These are phyloP conservation scores for Monosporozyma servazzii DNA, from an alignment of 805 yeast species.

Conservation along the genomic window DNA sequence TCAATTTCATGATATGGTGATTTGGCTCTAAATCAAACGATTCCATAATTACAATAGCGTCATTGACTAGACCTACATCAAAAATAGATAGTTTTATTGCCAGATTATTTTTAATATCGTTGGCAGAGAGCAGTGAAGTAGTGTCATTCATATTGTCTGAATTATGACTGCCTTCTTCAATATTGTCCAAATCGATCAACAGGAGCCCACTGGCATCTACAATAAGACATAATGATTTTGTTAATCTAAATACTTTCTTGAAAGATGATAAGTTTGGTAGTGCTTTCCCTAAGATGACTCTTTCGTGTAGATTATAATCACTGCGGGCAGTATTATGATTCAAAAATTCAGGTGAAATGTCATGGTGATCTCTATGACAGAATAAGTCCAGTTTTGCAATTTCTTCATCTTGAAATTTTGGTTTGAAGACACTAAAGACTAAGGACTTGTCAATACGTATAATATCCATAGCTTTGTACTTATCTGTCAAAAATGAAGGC, in stretches of 20 bases:
- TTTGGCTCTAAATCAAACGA: slow-evolving; percentile 3
- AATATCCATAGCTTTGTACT: slow-evolving; percentile 19
- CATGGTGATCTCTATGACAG: background rate
- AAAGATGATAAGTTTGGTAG: slow-evolving; percentile 11
- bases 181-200: slow-evolving; percentile 12
- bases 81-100: slow-evolving; percentile 14
- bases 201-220: slow-evolving; percentile 19
- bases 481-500: slow-evolving; percentile 20
- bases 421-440: slow-evolving; percentile 16
- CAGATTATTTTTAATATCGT: slow-evolving; percentile 1
- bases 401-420: slow-evolving; percentile 18
- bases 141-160: background rate
- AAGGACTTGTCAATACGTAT: slow-evolving; percentile 16
- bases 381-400: slow-evolving; percentile 12
- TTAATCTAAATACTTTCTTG: slow-evolving; percentile 20
- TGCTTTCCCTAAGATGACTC: background rate
- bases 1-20: slow-evolving; percentile 7
- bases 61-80: slow-evolving; percentile 19
- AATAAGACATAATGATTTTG: slow-evolving; percentile 15
- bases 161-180: slow-evolving; percentile 5
- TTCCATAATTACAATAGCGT: slow-evolving; percentile 13
- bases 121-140: background rate
- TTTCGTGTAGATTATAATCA: background rate
- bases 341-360: background rate
- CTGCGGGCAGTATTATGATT: background rate